These are phyloP conservation scores for Zygotorulaspora sp. DNA, from an alignment of 805 yeast species.

Conservation along the genomic window DNA sequence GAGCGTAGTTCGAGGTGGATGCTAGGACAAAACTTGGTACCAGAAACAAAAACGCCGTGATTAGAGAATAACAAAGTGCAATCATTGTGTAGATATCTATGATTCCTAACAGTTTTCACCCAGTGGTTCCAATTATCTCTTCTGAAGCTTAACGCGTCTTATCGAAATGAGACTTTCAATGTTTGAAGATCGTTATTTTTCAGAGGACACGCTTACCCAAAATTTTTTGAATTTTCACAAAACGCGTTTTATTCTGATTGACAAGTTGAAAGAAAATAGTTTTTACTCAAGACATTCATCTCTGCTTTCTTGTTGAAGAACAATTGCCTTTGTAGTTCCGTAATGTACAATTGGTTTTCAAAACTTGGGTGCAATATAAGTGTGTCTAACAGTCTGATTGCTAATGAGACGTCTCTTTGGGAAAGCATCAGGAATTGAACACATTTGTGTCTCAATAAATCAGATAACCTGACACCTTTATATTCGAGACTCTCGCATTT, in stretches of 20 bases:
- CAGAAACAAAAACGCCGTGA: constrained; percentile 5
- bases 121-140: background rate
- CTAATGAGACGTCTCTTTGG: constrained; percentile 29
- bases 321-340: constrained; percentile 56
- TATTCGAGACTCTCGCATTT: constrained; percentile 17
- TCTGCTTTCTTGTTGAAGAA: constrained; percentile 56
- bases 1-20: constrained; percentile 31
- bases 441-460: constrained; percentile 12
- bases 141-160: too few species aligned
- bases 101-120: background rate
- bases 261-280: constrained; percentile 1
- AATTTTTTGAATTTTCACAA: background rate
- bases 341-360: constrained; percentile 13
- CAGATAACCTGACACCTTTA: constrained; percentile 22
- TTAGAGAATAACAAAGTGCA: constrained; percentile 4
- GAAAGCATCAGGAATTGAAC: constrained; percentile 24
- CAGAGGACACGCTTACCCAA: background rate
- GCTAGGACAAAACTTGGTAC: constrained; percentile 14
- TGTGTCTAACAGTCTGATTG: constrained; percentile 21
- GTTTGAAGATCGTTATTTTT: too few species aligned
- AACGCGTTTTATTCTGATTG: background rate
- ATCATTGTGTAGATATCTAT: background rate
- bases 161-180: background rate
- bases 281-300: constrained; percentile 39
- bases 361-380: background rate